Percentiles rank a stretch among this genome's conserved stretches.
phyloP scores from a whole-genome alignment of 257 asterid species.

The Ehretia macrophylla region DNA sequence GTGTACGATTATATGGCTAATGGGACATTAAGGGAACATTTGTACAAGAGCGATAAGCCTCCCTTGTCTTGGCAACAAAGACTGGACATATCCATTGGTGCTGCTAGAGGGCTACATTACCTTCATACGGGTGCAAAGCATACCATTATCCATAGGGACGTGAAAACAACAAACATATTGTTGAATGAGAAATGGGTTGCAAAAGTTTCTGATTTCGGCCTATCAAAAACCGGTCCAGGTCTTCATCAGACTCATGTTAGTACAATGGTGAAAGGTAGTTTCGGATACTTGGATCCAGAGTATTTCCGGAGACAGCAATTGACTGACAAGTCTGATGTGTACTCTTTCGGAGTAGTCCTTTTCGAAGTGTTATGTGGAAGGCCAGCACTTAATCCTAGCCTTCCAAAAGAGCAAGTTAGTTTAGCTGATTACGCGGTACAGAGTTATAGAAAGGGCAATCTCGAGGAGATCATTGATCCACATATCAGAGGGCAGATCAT shows the following conservation, averaged over 20 bases:
- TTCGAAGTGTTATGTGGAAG: slow-evolving; percentile 64
- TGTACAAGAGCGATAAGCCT: slow-evolving; percentile 25
- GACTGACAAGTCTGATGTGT: slow-evolving; percentile 76
- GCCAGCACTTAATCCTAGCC: slow-evolving; percentile 51
- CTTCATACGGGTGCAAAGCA: slow-evolving; percentile 83
- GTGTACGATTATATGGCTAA: slow-evolving; percentile 83
- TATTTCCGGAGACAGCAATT: slow-evolving; percentile 63
- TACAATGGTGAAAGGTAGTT: slow-evolving; percentile 75
- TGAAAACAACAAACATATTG: slow-evolving; percentile 68
- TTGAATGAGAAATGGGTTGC: slow-evolving; percentile 67
- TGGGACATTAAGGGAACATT: slow-evolving; percentile 78
- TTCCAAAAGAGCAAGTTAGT: slow-evolving; percentile 57
- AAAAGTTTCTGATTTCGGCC: slow-evolving; percentile 77
- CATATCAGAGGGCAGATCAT: slow-evolving; percentile 31
- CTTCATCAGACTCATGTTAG: slow-evolving; percentile 58
- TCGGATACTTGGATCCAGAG: slow-evolving; percentile 80
- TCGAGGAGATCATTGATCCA: slow-evolving; percentile 46
- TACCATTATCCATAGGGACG: slow-evolving; percentile 75
- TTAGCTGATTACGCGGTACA: slow-evolving; percentile 60
- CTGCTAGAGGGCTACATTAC: slow-evolving; percentile 73
- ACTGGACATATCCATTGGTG: slow-evolving; percentile 66
- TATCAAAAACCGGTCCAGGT: slow-evolving; percentile 54
- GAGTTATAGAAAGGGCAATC: slow-evolving; percentile 22
- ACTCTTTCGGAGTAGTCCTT: slow-evolving; percentile 72
- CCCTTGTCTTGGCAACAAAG: slow-evolving; percentile 56